Percentiles rank a stretch among this genome's conserved stretches.
Conservation (phyloP, 805 yeast genomes). For the Zygotorulaspora sp. region DNA sequence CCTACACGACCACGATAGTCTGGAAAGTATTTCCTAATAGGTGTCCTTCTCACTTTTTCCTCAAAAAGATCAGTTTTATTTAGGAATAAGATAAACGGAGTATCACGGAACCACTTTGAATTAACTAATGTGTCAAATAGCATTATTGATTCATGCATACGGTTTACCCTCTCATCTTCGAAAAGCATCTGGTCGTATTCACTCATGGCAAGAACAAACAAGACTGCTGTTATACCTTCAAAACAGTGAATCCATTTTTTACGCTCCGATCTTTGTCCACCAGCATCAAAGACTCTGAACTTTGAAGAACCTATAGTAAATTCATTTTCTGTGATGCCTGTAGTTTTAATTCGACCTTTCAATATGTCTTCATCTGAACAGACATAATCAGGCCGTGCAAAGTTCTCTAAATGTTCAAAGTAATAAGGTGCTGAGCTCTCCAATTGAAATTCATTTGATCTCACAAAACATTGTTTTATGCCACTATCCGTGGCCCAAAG, state of each 20-base stretch:
- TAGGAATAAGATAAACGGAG: conserved; percentile 84
- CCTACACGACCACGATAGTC: conserved; percentile 64
- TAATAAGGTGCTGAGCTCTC: conserved; percentile 81
- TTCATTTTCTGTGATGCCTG: conserved; percentile 86
- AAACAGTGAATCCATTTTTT: conserved; percentile 94
- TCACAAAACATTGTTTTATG: conserved; percentile 50
- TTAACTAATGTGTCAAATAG: conserved; percentile 80
- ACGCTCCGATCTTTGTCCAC: conserved; percentile 91
- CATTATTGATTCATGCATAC: conserved; percentile 86
- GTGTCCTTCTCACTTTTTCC: conserved; percentile 59
- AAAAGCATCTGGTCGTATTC: conserved; percentile 90
- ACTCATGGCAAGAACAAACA: conserved; percentile 83
- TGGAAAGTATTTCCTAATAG: conserved; percentile 71
- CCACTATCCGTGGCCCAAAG: conserved; percentile 75
- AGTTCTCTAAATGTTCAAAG: conserved; percentile 64
- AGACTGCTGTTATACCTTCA: conserved; percentile 80
- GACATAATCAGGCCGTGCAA: conserved; percentile 58
- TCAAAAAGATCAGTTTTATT: conserved; percentile 84
- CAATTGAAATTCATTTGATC: conserved; percentile 75
- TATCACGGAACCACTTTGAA: conserved; percentile 75
- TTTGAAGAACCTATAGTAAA: conserved; percentile 63
- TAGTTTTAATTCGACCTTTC: conserved; percentile 88
- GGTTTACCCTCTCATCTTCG: conserved; percentile 83
- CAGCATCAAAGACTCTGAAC: conserved; percentile 87
- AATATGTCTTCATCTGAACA: conserved; percentile 82